Conservation (phyloP, 129 eudicot genomes). For the Flaveria brownii region DNA sequence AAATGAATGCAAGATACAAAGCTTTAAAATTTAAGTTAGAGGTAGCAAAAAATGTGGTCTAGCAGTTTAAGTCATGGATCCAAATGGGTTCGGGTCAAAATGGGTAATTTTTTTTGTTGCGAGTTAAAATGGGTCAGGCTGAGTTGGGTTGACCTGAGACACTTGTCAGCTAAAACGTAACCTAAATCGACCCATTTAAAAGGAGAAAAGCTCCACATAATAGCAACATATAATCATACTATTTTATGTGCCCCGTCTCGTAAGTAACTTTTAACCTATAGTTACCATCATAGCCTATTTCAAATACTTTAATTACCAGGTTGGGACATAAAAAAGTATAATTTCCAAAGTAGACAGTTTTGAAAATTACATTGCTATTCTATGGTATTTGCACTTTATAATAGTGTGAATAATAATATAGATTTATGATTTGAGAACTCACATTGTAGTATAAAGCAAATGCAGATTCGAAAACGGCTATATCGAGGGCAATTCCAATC, state of each 20-base stretch:
- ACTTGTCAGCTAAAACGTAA: background rate
- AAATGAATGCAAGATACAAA: constrained; percentile 5
- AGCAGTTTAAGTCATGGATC: background rate
- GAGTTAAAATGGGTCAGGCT: background rate
- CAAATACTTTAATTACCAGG: background rate
- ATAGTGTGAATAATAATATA: background rate
- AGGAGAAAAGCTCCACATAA: background rate
- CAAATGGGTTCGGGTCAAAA: background rate
- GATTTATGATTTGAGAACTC: constrained; percentile 25
- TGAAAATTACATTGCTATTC: background rate
- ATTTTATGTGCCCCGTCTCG: background rate
- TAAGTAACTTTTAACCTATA: too few relatives aligned
- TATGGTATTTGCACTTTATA: background rate
- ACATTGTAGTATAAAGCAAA: constrained; percentile 51
- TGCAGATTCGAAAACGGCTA: constrained; percentile 67
- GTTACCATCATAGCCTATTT: background rate
- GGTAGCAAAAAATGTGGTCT: too few relatives aligned
- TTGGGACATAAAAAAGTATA: background rate
- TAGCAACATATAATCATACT: background rate
- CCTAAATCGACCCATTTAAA: background rate
- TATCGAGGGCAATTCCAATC: constrained; percentile 62
- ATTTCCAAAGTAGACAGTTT: background rate
- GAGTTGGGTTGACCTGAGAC: background rate
- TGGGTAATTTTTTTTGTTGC: background rate
- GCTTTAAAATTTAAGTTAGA: background rate